These are phyloP conservation scores for Hypoxylon trugodes DNA, from an alignment of 495 filamentous ascomycete genomes.

Conservation along the genomic window DNA sequence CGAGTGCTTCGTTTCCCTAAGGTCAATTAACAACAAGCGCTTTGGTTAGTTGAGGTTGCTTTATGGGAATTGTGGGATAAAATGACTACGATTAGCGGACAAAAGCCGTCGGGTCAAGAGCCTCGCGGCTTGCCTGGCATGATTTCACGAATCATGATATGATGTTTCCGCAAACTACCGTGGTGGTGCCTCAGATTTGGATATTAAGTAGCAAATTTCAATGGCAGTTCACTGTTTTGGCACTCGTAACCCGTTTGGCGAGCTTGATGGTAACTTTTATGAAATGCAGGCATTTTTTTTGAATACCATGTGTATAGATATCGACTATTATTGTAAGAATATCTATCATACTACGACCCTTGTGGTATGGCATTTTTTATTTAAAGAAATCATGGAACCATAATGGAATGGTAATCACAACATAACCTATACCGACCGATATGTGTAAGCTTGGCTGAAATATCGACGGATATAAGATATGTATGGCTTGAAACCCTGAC, in stretches of 20 bases:
- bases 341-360: too few relatives aligned
- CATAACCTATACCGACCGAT: too few relatives aligned
- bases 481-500: too few relatives aligned
- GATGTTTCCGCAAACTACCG: constrained; percentile 21
- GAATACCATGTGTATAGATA: too few relatives aligned
- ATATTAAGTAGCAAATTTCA: constrained; percentile 12
- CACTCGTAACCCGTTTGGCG: not conserved
- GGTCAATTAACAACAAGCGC: too few relatives aligned
- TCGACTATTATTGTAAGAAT: not conserved
- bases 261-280: not conserved
- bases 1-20: constrained; percentile 2
- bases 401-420: too few relatives aligned
- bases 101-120: constrained; percentile 22
- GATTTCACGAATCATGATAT: constrained; percentile 38
- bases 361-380: too few relatives aligned
- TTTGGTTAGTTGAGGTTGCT: constrained; percentile 3
- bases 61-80: constrained; percentile 19
- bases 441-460: too few relatives aligned
- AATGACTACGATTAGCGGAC: constrained; percentile 18
- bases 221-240: not conserved
- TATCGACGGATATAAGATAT: too few relatives aligned
- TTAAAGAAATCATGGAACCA: too few relatives aligned
- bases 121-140: constrained; percentile 33
- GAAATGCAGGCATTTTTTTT: not conserved
- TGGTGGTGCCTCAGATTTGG: constrained; percentile 14